phyloP scores from a whole-genome alignment of 164 flowering plant genomes.

The Vitis rotundifolia region DNA sequence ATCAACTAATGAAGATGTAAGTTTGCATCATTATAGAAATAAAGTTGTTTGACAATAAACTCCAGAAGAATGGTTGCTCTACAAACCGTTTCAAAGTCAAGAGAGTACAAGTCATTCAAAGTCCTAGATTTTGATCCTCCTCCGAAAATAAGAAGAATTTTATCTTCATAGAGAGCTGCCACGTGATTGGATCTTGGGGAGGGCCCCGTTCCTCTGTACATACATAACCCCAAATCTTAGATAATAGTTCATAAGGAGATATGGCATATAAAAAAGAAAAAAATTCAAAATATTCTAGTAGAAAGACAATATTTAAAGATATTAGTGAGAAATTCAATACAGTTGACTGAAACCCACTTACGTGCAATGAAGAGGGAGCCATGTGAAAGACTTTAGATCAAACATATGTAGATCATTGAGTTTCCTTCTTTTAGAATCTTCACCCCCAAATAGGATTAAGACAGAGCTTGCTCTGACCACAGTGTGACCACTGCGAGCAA shows the following conservation, averaged over 20 bases:
- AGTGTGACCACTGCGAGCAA: conserved; percentile 88
- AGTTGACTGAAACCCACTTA: conserved; percentile 37
- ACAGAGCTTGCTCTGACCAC: conserved; percentile 79
- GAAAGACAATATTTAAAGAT: no score
- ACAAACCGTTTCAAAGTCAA: conserved; percentile 93
- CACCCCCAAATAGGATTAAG: conserved; percentile 94
- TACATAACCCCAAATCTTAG: not conserved
- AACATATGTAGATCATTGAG: conserved; percentile 98
- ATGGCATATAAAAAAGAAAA: not conserved
- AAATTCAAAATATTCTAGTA: not conserved
- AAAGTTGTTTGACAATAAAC: not conserved
- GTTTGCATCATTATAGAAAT: not conserved
- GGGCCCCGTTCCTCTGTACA: conserved; percentile 86
- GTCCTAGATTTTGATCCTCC: conserved; percentile 84
- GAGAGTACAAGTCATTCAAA: conserved; percentile 84
- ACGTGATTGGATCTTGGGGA: conserved; percentile 89
- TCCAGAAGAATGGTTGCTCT: conserved; percentile 1
- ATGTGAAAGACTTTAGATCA: conserved; percentile 88
- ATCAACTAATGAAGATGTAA: not conserved
- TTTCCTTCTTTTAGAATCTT: conserved; percentile 81
- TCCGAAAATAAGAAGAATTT: conserved; percentile 77
- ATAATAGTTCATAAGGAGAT: not conserved
- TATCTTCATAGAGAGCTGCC: conserved; percentile 88
- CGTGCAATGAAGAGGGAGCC: conserved; percentile 99
- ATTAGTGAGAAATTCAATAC: not conserved